Base-by-base conservation (phyloP, 805 yeast species). In the Schizosaccharomyces osmophilus region DNA sequence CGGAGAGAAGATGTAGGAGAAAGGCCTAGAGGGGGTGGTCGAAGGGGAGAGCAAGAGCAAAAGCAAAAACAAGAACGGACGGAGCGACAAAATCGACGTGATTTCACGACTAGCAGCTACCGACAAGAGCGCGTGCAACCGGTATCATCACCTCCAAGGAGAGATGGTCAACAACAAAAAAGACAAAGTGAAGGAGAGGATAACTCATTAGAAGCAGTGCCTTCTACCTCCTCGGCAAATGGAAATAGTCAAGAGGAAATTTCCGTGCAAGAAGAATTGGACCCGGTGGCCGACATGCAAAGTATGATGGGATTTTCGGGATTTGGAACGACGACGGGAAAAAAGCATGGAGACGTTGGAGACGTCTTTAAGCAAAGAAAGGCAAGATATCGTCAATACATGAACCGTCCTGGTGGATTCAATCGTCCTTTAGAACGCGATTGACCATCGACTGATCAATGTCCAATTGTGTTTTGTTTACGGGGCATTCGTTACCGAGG, bases 281-380 rank as follows among this genome's bases (percentile, higher is more conserved):
- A 55, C 19, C 24, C 31, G 60, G 15, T 22, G 45, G 60, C 31
- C 2, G 31, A 36, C 13, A 59, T 59, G 61, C 32, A 42, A 24
- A 15, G 41, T 61, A 65, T 76, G 55, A 76, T 76, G 79, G 79
- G 79, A 15, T 75, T 75, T 61, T 64, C 71, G 11, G 73, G 73
- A 1, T 74, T 75, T 64, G 73, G 69, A 2, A 65, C 73, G 22
- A 74, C 78, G 26, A 75, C 75, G 64, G 73, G 73, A 4, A 72
- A 73, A 62, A 74, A 72, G 39, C 77, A 73, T 13, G 62, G 72
- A 4, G 70, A 72, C 60, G 65, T 65, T 8, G 66, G 70, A 4
- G 75, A 72, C 1, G 75, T 75, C 3, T 65, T 67, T 1, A 68
- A 67, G 15, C 67, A 68, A 54, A 64, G 64, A 29, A 67, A 67